Percentiles rank a stretch among this genome's conserved stretches.
These are phyloP conservation scores for Hygrophila difformis DNA, from an alignment of 257 asterid species.

Conservation along the genomic window DNA sequence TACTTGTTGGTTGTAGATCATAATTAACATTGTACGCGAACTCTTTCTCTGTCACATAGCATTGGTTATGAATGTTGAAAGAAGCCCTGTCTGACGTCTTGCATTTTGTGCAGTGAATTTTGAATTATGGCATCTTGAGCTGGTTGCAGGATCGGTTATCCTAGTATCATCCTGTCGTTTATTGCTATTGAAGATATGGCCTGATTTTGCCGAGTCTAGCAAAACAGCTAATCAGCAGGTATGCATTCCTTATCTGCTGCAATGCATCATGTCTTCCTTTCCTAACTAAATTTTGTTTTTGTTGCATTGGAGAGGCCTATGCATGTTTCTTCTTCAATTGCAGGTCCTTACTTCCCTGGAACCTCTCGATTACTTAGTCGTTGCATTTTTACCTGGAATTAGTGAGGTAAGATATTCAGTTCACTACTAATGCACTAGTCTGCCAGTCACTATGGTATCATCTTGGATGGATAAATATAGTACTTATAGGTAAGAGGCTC, in stretches of 20 bases:
- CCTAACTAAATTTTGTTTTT: background rate
- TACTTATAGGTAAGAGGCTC: background rate
- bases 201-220: conserved; percentile 78
- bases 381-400: conserved; percentile 79
- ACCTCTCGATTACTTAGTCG: conserved; percentile 69
- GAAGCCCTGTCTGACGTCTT: too few relatives aligned
- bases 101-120: conserved; percentile 62
- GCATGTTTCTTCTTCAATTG: conserved; percentile 6
- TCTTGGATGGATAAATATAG: background rate
- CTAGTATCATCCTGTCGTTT: conserved; percentile 68
- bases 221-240: conserved; percentile 87
- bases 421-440: background rate
- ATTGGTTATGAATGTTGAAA: conserved; percentile 4
- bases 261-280: background rate
- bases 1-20: background rate
- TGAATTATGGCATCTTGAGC: conserved; percentile 65
- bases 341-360: conserved; percentile 78
- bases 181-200: conserved; percentile 62
- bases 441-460: background rate
- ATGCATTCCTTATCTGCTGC: background rate
- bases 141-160: conserved; percentile 61
- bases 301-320: background rate
- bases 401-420: conserved; percentile 47
- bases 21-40: background rate
- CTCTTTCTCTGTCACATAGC: background rate